phyloP scores from a whole-genome alignment of 352 stramenopile species.

The Phytophthora tubulina region DNA sequence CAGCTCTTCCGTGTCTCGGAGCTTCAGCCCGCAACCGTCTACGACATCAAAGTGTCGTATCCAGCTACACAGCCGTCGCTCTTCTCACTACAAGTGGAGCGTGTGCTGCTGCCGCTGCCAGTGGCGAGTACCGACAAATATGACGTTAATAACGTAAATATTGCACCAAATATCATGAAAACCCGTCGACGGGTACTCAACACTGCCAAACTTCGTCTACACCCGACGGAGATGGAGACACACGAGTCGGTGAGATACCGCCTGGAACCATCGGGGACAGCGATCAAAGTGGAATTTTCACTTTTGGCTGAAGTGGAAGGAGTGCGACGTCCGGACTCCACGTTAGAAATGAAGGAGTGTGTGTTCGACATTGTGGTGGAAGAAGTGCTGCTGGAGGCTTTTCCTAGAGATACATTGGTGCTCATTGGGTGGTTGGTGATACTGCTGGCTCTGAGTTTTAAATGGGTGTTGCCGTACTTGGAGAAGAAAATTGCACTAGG shows the following conservation, averaged over 20 bases:
- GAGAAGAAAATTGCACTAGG: slow-evolving; percentile 62
- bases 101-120: slow-evolving; percentile 41
- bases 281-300: slow-evolving; percentile 53
- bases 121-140: slow-evolving; percentile 17
- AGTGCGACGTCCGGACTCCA: slow-evolving; percentile 51
- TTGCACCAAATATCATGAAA: slow-evolving; percentile 29
- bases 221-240: slow-evolving; percentile 47
- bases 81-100: slow-evolving; percentile 62
- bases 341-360: slow-evolving; percentile 47
- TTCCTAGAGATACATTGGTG: slow-evolving; percentile 62
- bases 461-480: slow-evolving; percentile 59
- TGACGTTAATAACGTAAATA: slow-evolving; percentile 28
- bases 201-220: slow-evolving; percentile 72
- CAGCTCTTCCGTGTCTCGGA: slow-evolving; percentile 66
- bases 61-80: slow-evolving; percentile 62
- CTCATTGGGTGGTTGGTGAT: slow-evolving; percentile 67
- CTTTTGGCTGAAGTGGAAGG: slow-evolving; percentile 64
- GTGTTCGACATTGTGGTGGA: slow-evolving; percentile 83
- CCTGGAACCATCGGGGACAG: slow-evolving; percentile 32
- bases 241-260: slow-evolving; percentile 40
- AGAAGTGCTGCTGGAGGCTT: slow-evolving; percentile 64
- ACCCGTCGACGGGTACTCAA: slow-evolving; percentile 59
- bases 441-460: slow-evolving; percentile 45
- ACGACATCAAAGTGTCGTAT: slow-evolving; percentile 87
- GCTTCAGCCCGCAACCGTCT: slow-evolving; percentile 55